These are phyloP conservation scores for Entomophthora muscae DNA, from an alignment of 371 early-diverging fungal species.

Conservation along the genomic window DNA sequence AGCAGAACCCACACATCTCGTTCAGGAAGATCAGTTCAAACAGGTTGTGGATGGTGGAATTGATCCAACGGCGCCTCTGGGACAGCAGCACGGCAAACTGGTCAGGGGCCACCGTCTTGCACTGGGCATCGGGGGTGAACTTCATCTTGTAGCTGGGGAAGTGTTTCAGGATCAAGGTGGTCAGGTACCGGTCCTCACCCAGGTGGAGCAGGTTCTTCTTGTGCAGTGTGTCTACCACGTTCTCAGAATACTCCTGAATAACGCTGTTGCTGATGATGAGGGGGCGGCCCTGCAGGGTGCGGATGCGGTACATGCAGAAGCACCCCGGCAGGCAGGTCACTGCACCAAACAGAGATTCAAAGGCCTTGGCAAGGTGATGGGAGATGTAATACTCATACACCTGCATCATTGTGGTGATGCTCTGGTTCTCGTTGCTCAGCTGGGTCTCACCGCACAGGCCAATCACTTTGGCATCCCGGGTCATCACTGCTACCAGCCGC, in stretches of 20 bases:
- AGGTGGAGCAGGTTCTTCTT: too few species aligned
- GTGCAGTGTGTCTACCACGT: too few species aligned
- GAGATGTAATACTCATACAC: too few species aligned
- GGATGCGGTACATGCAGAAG: constrained; percentile 72
- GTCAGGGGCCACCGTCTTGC: constrained; percentile 93
- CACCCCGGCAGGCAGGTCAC: constrained; percentile 87
- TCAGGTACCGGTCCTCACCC: too few species aligned
- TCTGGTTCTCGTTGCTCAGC: constrained; percentile 68
- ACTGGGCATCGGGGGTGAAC: constrained; percentile 89
- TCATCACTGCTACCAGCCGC: constrained; percentile 54
- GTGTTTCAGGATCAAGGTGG: constrained; percentile 95
- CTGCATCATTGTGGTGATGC: constrained; percentile 89
- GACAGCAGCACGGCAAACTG: constrained; percentile 79
- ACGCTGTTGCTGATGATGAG: constrained; percentile 44
- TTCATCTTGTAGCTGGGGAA: constrained; percentile 94
- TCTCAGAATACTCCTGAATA: too few species aligned
- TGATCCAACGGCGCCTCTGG: constrained; percentile 90
- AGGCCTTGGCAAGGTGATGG: constrained; percentile 72
- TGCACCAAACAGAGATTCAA: constrained; percentile 64
- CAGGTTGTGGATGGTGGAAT: too few species aligned
- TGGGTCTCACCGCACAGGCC: constrained; percentile 76
- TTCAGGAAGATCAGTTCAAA: constrained; percentile 74
- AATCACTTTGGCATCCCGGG: constrained; percentile 59
- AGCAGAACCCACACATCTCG: constrained; percentile 89
- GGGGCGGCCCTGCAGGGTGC: constrained; percentile 36